These are phyloP conservation scores for Flaveria bidentis DNA, from an alignment of 129 eudicot genomes.

Conservation along the genomic window DNA sequence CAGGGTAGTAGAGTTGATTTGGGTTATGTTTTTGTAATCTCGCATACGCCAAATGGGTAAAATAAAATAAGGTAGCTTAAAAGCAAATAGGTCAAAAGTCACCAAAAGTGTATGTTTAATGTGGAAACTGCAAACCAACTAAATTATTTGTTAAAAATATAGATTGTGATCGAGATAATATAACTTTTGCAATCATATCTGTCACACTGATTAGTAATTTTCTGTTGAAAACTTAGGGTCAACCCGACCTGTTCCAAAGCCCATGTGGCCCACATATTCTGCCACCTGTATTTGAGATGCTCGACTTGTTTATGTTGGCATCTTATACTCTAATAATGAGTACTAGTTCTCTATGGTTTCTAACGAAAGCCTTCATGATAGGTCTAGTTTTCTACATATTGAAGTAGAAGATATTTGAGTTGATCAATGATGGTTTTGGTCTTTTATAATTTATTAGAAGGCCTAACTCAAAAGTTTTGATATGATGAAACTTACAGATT, in stretches of 20 bases:
- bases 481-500: conserved; percentile 57
- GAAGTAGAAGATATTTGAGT: not conserved
- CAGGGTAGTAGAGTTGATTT: not conserved
- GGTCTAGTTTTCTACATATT: not conserved
- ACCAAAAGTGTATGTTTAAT: not conserved
- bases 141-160: not conserved
- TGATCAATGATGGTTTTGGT: not conserved
- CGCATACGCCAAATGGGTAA: not conserved
- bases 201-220: not conserved
- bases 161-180: not conserved
- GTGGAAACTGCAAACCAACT: not conserved
- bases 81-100: not conserved
- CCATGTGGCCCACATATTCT: not conserved
- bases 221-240: not conserved
- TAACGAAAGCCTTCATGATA: not conserved
- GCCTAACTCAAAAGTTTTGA: conserved; percentile 26
- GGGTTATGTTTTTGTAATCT: not conserved
- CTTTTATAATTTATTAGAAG: not conserved
- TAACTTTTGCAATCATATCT: not conserved
- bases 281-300: not conserved
- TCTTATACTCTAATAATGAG: not conserved
- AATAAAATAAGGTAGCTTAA: not conserved
- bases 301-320: not conserved
- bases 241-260: not conserved
- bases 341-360: not conserved